Evolutionary conservation across 352 stramenopile genomes (phyloP), one percentile per base, ranked within the genome.

Genomic region (Phytophthora citrophthora): DNA sequence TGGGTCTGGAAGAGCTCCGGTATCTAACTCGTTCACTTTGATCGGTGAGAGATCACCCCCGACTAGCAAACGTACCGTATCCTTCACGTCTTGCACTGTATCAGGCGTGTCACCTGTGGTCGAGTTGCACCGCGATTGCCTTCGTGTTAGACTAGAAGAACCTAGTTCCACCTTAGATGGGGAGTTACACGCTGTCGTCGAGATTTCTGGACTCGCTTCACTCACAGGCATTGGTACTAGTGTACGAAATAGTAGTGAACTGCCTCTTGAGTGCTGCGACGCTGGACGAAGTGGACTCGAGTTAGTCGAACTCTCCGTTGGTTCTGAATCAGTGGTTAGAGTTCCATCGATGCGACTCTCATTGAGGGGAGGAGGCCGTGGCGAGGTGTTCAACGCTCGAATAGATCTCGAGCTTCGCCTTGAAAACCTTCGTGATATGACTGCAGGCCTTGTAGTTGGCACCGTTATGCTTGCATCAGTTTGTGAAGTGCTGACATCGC

Each of bases 91-190:
- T 24, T 32, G 52, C 26, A 32, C 46, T 23, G 20, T 24, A 27
- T 41, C 15, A 3, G 61, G 2, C 2, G 26, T 31, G 6, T 43
- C 24, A 48, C 43, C 53, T 5, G 50, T 58, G 12, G 26, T 24
- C 18, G 60, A 40, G 13, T 20, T 40, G 2, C 36, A 36, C 13
- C 27, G 34, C 43, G 62, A 70, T n/a, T 47, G 31, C 26, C 47
- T 47, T 12, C 54, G 31, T 15, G 47, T 9, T 15, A 58, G 18
- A 11, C 54, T 34, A 10, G 29, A 8, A 9, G 29, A 32, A 8
- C 29, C 29, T 32, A 13, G 4, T 11, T 34, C 29, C 9, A 34
- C 11, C 29, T 4, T 2, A 8, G 9, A 13, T 34, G 29, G 29
- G 12, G 29, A 34, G 8, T 34, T 34, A 34, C 1, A 34, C 9